Conservation (phyloP, 495 filamentous ascomycete genomes). For the Podospora appendiculata region DNA sequence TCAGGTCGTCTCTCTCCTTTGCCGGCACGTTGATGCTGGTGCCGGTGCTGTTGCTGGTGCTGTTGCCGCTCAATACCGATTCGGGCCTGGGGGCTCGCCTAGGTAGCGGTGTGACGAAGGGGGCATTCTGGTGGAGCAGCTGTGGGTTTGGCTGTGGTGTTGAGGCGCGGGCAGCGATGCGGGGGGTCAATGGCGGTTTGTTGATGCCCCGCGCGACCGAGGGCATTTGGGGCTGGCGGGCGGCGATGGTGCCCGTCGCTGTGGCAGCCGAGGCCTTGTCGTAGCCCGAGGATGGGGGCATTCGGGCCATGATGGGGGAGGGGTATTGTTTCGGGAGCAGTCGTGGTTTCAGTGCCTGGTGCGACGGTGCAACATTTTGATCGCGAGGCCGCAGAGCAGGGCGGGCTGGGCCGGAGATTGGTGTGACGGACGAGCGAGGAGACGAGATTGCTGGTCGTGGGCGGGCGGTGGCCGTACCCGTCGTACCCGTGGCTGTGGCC, state of each 20-base stretch:
- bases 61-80: constrained; percentile 1
- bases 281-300: constrained; percentile 12
- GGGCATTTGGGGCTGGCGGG: constrained; percentile 30
- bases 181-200: constrained; percentile 38
- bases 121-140: constrained; percentile 14
- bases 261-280: no score
- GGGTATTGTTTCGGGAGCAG: constrained; percentile 16
- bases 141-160: constrained; percentile 8
- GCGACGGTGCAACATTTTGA: constrained; percentile 34
- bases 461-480: no score
- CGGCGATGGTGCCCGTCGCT: constrained; percentile 8
- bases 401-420: constrained; percentile 3
- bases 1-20: constrained; percentile 16
- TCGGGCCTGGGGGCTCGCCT: constrained; percentile 20
- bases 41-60: constrained; percentile 7
- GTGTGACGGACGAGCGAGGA: no score
- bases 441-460: no score
- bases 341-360: constrained; percentile 24
- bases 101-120: constrained; percentile 26
- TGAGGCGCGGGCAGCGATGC: constrained; percentile 28
- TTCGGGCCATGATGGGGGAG: constrained; percentile 19
- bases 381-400: constrained; percentile 24
- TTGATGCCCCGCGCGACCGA: constrained; percentile 31
- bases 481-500: no score
- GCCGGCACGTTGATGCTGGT: constrained; percentile 1